These are phyloP conservation scores for Xylaria sp. DNA, from an alignment of 2,329 filamentous ascomycete species.

Conservation along the genomic window DNA sequence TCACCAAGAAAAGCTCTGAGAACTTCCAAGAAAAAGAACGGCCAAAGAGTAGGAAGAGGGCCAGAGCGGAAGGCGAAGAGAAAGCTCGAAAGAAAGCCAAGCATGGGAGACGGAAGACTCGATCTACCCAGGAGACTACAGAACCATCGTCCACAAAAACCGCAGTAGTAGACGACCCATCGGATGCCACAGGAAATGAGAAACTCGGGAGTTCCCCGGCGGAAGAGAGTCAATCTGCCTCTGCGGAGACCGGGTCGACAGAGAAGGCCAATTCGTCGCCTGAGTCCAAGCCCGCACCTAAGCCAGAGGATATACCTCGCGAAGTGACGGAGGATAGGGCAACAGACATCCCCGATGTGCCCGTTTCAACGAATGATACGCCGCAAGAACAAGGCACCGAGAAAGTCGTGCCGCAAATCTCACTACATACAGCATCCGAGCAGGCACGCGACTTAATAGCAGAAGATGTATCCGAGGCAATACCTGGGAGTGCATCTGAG, in stretches of 20 bases:
- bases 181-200: constrained; percentile 5
- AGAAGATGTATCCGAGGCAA: background rate
- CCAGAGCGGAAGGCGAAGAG: constrained; percentile 10
- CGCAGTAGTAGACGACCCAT: constrained; percentile 7
- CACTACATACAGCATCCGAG: background rate
- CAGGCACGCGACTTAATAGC: background rate
- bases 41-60: constrained; percentile 8
- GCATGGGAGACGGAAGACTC: constrained; percentile 8
- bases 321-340: constrained; percentile 13
- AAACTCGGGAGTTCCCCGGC: constrained; percentile 2
- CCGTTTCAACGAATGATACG: background rate
- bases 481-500: background rate
- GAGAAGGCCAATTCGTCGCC: constrained; percentile 13
- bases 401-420: background rate
- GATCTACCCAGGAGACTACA: constrained; percentile 4
- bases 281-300: constrained; percentile 11
- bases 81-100: constrained; percentile 17
- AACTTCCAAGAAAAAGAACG: constrained; percentile 12
- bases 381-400: constrained; percentile 1
- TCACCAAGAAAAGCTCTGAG: constrained; percentile 12
- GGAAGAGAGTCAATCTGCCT: constrained; percentile 3
- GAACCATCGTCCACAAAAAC: constrained; percentile 3
- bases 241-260: background rate
- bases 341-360: constrained; percentile 4
- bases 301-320: constrained; percentile 3